Conservation (phyloP, 129 eudicot genomes). For the Arctium lappa region DNA sequence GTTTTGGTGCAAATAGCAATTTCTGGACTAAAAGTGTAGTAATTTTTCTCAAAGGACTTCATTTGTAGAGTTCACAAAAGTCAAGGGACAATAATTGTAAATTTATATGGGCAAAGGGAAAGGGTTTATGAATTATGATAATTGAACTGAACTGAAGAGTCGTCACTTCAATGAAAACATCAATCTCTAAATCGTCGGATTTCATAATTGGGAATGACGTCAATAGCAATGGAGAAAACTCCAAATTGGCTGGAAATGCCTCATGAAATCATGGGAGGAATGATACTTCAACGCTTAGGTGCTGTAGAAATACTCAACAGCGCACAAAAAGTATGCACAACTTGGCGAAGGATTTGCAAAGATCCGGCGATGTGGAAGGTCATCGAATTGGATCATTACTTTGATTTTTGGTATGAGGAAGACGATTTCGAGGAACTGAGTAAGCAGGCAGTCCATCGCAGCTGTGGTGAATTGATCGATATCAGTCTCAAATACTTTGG, state of each 20-base stretch:
- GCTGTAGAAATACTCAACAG: conserved; percentile 25
- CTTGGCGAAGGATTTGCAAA: conserved; percentile 36
- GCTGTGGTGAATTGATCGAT: conserved; percentile 40
- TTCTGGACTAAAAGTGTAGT: not conserved
- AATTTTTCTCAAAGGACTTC: not conserved
- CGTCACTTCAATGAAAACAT: not conserved
- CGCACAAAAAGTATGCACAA: conserved; percentile 39
- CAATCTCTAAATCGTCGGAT: not conserved
- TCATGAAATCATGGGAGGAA: conserved; percentile 20
- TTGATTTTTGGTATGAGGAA: not conserved
- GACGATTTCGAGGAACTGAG: conserved; percentile 20
- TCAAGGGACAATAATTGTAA: not conserved
- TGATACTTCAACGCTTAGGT: conserved; percentile 23
- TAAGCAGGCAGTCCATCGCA: conserved; percentile 40
- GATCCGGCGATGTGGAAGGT: conserved; percentile 42
- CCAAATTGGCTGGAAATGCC: conserved; percentile 43
- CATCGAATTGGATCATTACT: conserved; percentile 2
- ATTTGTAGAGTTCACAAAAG: not conserved
- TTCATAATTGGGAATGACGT: not conserved
- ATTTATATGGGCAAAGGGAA: not conserved
- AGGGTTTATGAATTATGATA: not conserved
- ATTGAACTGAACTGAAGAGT: not conserved
- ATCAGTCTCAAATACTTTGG: conserved; percentile 8
- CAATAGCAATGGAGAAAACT: not conserved
- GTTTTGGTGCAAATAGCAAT: not conserved